Evolutionary conservation across 208 protist species (phyloP).

Genomic region (Hexamita inflata): DNA sequence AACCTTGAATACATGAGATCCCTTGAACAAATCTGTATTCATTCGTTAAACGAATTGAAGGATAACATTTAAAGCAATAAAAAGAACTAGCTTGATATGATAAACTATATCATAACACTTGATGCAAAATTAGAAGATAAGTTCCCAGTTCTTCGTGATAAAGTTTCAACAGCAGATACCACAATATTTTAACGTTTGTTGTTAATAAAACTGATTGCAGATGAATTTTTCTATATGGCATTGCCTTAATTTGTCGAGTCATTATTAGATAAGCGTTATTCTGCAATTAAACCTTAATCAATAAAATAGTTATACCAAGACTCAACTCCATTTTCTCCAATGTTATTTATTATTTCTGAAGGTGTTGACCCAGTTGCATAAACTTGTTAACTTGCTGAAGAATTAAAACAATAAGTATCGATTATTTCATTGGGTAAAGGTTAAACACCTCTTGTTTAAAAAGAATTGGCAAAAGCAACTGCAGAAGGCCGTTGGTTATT

Average conservation of each 20-base stretch:
- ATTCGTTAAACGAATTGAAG: slow-evolving; percentile 52
- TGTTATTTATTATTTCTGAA: slow-evolving; percentile 89
- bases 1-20: not conserved
- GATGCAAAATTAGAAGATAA: slow-evolving; percentile 60
- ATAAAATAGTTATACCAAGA: slow-evolving; percentile 74
- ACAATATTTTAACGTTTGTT: no score
- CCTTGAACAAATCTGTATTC: slow-evolving; percentile 60
- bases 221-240: slow-evolving; percentile 49
- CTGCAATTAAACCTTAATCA: slow-evolving; percentile 81
- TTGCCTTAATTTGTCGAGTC: slow-evolving; percentile 1
- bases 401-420: slow-evolving; percentile 72
- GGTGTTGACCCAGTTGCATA: slow-evolving; percentile 81
- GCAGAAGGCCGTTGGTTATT: slow-evolving; percentile 81
- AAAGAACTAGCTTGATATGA: slow-evolving; percentile 48
- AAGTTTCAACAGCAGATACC: no score
- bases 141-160: no score
- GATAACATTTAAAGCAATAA: slow-evolving; percentile 61
- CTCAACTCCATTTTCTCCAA: slow-evolving; percentile 63
- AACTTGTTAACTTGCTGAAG: slow-evolving; percentile 83
- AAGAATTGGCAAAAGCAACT: slow-evolving; percentile 70
- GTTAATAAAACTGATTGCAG: slow-evolving; percentile 75
- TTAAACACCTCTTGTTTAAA: slow-evolving; percentile 77
- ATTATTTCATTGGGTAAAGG: slow-evolving; percentile 89
- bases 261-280: slow-evolving; percentile 52
- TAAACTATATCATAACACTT: not conserved